Base-by-base conservation (phyloP, 2,329 filamentous ascomycete species). In the Colletotrichum lini region DNA sequence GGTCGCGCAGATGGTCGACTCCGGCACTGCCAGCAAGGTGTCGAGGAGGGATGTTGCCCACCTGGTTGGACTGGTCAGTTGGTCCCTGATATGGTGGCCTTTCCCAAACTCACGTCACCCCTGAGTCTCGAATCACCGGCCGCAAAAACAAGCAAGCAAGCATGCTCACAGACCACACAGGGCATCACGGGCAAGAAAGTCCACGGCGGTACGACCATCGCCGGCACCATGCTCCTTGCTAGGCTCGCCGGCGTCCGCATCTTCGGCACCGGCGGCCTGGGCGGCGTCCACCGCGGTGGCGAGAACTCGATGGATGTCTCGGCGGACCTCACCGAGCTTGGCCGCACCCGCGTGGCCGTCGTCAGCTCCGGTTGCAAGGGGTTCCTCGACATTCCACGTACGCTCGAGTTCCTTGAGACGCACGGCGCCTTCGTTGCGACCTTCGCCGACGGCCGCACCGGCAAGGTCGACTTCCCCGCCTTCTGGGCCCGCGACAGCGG, bases 401-500 rank as follows among this genome's bases (percentile, higher is more conserved):
- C 96, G 0, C 86, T 99, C 6, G 96, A 99, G 83, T 87, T 87
- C 75, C 84, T 92, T 23, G 90, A 92, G 80, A 92, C 90, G 0
- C 90, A 92, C 78, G 93, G 93, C 12, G 95, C 94, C 26, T 88
- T 92, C 47, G 95, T 98, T 1, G 93, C 91, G 4, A 98, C 96
- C 2, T 99, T 98, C 83, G 92, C 94, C 30, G 94, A 97, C 81
- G 94, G 93, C 1, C 89, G 94, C 47, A 82, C 84, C 35, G 92
- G 91, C 2, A 83, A 87, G 7, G 88, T 98, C 50, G 93, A 97
- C 76, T 96, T 98, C 77, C 96, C 96, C 1, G 94, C 94, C 0
- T 99, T 99, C 81, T 99, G 94, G 89, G 94, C 93, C 0, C 87
- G 96, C 50, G 94, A 98, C 52, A 98, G 95, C 80, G 94, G 95